Evolutionary conservation across 768 basidiomycete genomes (phyloP), one percentile per base, ranked within the genome.

Genomic region (Termitomyces sp.): DNA sequence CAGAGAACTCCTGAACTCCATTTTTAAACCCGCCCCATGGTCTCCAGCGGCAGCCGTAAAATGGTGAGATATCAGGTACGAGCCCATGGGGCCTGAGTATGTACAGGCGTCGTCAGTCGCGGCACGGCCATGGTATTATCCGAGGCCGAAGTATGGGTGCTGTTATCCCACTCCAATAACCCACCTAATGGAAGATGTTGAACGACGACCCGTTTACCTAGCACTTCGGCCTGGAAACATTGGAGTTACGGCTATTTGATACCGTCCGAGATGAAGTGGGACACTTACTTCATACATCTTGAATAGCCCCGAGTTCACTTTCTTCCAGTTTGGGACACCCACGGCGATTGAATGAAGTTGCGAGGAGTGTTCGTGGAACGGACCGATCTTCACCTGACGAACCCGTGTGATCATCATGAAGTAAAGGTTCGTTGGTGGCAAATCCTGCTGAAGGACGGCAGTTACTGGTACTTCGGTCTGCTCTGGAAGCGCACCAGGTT

Each of bases 201-300:
- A 4, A 98, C 93, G 5, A 98, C 96, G n/a, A 98, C 96, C 16
- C 92, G 84, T 74, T 98, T 98, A 16, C 89, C 87, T 45, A 98
- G 78, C 13, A 98, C 95, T 74, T 99, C 96, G 7, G 88, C 94
- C 85, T 92, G 35, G 13, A 36, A 15, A 35, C 8, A 22, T 33
- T 35, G 44, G 40, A 53, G 35, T 40, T 54, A 58, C 63, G n/a
- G 33, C 50, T 6, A 52, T 46, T 16, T 49, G 33, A 54, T 46
- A 20, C 38, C 38, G 16, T 49, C 56, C 45, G 57, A 39, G 32
- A 54, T 24, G 38, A 56, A n/a, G 18, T 58, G n/a, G 42, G 60
- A 67, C 39, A 28, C 81, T 70, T 68, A 86, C 91, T 79, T 93
- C 86, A 72, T 96, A 98, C 96, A 99, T 98, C 77, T 96, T 97